phyloP scores from a whole-genome alignment of 2,329 filamentous ascomycete genomes.

The Pseudogymnoascus sp. region DNA sequence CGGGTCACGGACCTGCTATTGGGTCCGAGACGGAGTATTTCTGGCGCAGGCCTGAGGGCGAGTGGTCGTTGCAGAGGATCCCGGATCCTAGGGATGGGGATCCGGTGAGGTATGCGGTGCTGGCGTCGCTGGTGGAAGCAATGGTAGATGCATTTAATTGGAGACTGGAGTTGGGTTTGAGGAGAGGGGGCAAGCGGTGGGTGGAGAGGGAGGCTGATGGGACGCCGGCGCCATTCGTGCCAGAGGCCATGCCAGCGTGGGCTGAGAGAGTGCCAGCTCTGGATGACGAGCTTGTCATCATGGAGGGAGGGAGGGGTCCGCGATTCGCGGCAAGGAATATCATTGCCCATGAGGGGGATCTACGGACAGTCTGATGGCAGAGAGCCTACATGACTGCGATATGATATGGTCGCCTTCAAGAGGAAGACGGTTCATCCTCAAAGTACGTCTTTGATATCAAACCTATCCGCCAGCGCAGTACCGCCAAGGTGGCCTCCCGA shows the following conservation, averaged over 20 bases:
- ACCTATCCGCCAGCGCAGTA: neutral
- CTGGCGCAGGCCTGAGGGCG: conserved; percentile 19
- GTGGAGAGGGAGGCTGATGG: conserved; percentile 15
- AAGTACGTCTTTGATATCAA: neutral
- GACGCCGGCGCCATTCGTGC: conserved; percentile 15
- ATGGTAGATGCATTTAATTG: conserved; percentile 24
- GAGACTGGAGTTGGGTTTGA: conserved; percentile 20
- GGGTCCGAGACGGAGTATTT: conserved; percentile 21
- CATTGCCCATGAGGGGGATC: neutral
- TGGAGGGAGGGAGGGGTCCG: neutral
- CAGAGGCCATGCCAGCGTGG: conserved; percentile 7
- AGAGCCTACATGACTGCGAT: neutral
- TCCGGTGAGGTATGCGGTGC: conserved; percentile 25
- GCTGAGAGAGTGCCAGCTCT: neutral
- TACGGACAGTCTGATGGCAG: neutral
- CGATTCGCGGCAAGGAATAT: neutral
- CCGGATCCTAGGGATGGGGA: conserved; percentile 23
- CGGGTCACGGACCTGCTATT: conserved; percentile 15
- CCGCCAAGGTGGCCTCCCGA: neutral
- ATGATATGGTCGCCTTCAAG: neutral
- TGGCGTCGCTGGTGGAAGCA: conserved; percentile 23
- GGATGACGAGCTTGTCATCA: neutral
- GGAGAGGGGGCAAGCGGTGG: conserved; percentile 15
- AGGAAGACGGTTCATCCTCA: neutral
- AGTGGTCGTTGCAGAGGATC: conserved; percentile 21